Conservation (phyloP, 2,329 filamentous ascomycete species). For the Verticillium dahliae region DNA sequence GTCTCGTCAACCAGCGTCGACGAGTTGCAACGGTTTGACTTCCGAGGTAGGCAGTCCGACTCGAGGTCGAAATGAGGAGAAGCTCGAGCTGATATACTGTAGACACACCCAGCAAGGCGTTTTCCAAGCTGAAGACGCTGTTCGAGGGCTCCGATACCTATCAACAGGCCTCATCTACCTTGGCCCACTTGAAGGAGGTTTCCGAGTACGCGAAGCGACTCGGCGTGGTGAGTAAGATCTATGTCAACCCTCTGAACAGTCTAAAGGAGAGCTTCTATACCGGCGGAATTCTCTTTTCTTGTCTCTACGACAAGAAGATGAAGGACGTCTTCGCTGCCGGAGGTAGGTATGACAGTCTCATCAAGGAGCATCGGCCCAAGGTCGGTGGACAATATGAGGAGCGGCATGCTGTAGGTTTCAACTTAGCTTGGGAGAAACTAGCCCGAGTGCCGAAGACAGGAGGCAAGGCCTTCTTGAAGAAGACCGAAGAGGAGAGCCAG, state of each 20-base stretch:
- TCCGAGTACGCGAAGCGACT: slow-evolving; percentile 71
- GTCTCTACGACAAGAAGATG: slow-evolving; percentile 77
- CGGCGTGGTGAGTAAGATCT: slow-evolving; percentile 69
- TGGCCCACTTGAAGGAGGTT: slow-evolving; percentile 76
- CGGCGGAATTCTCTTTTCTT: slow-evolving; percentile 83
- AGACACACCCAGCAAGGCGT: slow-evolving; percentile 51
- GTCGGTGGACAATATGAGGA: slow-evolving; percentile 55
- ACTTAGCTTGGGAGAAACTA: slow-evolving; percentile 79
- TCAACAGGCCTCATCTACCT: slow-evolving; percentile 67
- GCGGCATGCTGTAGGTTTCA: slow-evolving; percentile 85
- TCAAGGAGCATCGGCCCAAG: slow-evolving; percentile 74
- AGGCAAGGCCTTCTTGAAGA: slow-evolving; percentile 60
- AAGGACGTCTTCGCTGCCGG: slow-evolving; percentile 88
- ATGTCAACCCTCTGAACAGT: slow-evolving; percentile 77
- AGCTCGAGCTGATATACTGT: neutral
- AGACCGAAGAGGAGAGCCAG: slow-evolving; percentile 55
- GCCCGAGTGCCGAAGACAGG: slow-evolving; percentile 55
- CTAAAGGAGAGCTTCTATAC: slow-evolving; percentile 88
- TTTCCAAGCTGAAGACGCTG: slow-evolving; percentile 50
- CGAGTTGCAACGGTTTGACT: slow-evolving; percentile 86
- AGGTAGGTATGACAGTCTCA: slow-evolving; percentile 84
- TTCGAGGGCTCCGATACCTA: slow-evolving; percentile 61
- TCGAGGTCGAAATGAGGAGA: too few species aligned
- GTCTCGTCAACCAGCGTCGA: slow-evolving; percentile 86
- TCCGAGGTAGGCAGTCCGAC: slow-evolving; percentile 52